phyloP scores from a whole-genome alignment of 73 alveolate genomes.

The Paramecium sonneborni region DNA sequence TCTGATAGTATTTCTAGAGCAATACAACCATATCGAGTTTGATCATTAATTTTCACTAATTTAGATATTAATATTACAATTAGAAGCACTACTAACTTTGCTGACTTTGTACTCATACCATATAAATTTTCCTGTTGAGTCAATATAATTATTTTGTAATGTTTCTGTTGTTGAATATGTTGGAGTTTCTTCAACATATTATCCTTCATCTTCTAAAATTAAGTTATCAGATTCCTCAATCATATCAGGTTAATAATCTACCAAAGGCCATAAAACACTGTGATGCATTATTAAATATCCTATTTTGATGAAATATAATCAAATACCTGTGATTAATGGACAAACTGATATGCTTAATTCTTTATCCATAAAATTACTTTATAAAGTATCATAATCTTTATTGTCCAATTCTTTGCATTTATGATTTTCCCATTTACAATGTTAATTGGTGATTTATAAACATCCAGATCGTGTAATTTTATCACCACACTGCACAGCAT shows the following conservation, averaged over 20 bases:
- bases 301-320: background rate
- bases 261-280: conserved; percentile 1
- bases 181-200: background rate
- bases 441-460: background rate
- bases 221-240: background rate
- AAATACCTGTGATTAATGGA: conserved; percentile 17
- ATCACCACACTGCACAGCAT: background rate
- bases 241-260: background rate
- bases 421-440: conserved; percentile 26
- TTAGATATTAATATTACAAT: background rate
- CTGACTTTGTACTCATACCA: conserved; percentile 6
- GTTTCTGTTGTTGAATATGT: background rate
- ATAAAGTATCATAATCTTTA: background rate
- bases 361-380: background rate
- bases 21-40: conserved; percentile 42
- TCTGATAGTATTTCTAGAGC: background rate
- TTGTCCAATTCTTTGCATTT: background rate
- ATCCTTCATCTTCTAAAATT: conserved; percentile 9
- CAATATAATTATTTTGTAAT: background rate
- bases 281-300: conserved; percentile 33
- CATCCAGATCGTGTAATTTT: conserved; percentile 6
- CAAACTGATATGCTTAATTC: conserved; percentile 51
- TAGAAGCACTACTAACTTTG: background rate
- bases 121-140: background rate
- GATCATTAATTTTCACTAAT: conserved; percentile 35